Percentiles rank a stretch among this genome's conserved stretches.
These are phyloP conservation scores for Geotrichum australiense DNA, from an alignment of 1,139 yeast genomes.

Conservation along the genomic window DNA sequence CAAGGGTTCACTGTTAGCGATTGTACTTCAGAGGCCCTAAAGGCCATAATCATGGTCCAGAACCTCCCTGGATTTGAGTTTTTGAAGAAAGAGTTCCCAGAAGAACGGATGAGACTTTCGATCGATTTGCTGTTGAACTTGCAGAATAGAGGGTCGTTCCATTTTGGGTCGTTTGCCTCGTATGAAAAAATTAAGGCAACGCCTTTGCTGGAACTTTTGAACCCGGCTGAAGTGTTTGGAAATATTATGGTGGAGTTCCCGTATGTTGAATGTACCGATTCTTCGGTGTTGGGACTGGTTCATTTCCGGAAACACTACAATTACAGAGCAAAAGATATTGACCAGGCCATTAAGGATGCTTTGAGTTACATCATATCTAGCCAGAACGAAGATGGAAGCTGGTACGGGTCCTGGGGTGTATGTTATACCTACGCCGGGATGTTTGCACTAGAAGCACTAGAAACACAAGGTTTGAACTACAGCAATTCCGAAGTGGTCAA, in stretches of 20 bases:
- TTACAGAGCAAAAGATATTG: constrained; percentile 61
- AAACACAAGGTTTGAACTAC: constrained; percentile 61
- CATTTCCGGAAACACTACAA: constrained; percentile 59
- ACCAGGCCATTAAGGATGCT: constrained; percentile 64
- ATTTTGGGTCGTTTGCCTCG: constrained; percentile 87
- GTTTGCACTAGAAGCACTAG: constrained; percentile 94
- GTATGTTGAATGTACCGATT: constrained; percentile 96
- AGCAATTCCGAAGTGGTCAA: constrained; percentile 53
- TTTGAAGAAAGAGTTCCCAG: constrained; percentile 46
- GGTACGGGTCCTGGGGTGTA: constrained; percentile 99
- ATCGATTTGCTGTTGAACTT: constrained; percentile 62
- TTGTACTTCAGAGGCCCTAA: constrained; percentile 93
- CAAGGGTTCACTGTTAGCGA: constrained; percentile 97
- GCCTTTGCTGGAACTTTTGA: constrained; percentile 62
- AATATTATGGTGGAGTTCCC: constrained; percentile 98
- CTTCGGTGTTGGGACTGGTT: constrained; percentile 81
- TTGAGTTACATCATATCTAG: constrained; percentile 58
- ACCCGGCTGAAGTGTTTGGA: constrained; percentile 97
- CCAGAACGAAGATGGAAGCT: constrained; percentile 79
- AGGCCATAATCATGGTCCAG: constrained; percentile 88
- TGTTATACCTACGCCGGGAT: constrained; percentile 94
- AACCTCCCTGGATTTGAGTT: constrained; percentile 51
- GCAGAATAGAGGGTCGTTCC: constrained; percentile 74
- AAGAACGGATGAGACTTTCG: constrained; percentile 53
- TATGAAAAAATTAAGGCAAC: constrained; percentile 86